phyloP scores from a whole-genome alignment of 768 basidiomycete species.

The Fomitopsis pulvina region DNA sequence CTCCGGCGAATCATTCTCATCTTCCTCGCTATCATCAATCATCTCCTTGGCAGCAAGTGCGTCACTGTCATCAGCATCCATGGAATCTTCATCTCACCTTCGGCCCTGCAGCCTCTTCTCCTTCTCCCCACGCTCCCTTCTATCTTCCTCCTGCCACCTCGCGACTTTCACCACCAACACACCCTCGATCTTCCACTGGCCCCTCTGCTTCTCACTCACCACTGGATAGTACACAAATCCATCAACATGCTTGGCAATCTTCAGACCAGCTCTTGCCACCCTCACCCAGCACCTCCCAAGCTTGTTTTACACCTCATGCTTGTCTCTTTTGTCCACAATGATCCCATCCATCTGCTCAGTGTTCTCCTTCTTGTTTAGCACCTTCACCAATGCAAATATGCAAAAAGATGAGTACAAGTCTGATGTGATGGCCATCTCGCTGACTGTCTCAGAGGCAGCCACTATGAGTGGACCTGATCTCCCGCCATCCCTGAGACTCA shows the following conservation, averaged over 20 bases:
- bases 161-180: slow-evolving; percentile 60
- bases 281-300: slow-evolving; percentile 64
- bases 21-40: slow-evolving; percentile 39
- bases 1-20: slow-evolving; percentile 64
- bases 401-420: too few species aligned
- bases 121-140: slow-evolving; percentile 59
- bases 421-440: slow-evolving; percentile 24
- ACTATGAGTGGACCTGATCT: slow-evolving; percentile 36
- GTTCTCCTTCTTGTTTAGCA: slow-evolving; percentile 56
- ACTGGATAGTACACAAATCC: slow-evolving; percentile 58
- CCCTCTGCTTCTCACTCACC: slow-evolving; percentile 36
- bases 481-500: slow-evolving; percentile 63
- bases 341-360: slow-evolving; percentile 63
- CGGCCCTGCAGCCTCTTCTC: slow-evolving; percentile 56
- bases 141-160: slow-evolving; percentile 65
- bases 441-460: slow-evolving; percentile 21
- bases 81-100: slow-evolving; percentile 58
- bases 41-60: slow-evolving; percentile 42
- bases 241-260: slow-evolving; percentile 60
- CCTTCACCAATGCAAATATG: too few species aligned
- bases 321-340: slow-evolving; percentile 70
- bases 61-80: slow-evolving; percentile 65
- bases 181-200: slow-evolving; percentile 61
- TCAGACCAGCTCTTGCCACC: slow-evolving; percentile 61
- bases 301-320: slow-evolving; percentile 21